Base-by-base conservation (phyloP, 164 flowering plant genomes). In the Dillenia suffruticosa region DNA sequence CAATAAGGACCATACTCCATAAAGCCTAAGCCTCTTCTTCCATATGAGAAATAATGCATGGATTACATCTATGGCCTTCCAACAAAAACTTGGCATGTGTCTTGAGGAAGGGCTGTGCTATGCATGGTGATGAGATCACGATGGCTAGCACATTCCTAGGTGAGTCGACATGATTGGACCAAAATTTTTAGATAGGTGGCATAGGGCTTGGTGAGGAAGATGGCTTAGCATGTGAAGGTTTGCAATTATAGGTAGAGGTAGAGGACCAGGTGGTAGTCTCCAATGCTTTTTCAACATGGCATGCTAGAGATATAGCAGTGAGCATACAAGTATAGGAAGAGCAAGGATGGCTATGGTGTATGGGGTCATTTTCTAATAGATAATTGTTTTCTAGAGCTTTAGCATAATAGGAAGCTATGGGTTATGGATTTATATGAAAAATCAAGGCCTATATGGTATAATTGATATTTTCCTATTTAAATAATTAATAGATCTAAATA, bases 111-210 rank as follows among this genome's bases (percentile, higher is more conserved):
- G 56, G 62, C 46, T 55, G 22, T 19, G 75, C 68, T 2, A 63
- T 63, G 3, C 46, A 8, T 26, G 75, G 54, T 1, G 79, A 72
- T 0, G 72, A 73, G 22, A 55, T 65, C 14, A 70, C 68, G 0
- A 70, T 45, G 0, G 68, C 49, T 1, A 74, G 74, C 13, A 67
- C 67, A 8, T 12, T 12, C 79, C 76, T 1, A 72, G 68, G 5
- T 59, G 68, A 24, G 68, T 26, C n/a, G 57, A 68, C 66, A 72
- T 67, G 63, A 72, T 72, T 19, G 71, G 62, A 5, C 76, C 76
- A 53, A 60, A 64, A 17, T 64, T 45, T 17, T 52, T 56, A 24
- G 76, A 58, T 13, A 68, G 19, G 9, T 22, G 54, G 44, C 50
- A 61, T 56, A 72, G 65, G 56, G 10, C 50, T 2, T 45, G 68